Conservation (phyloP, 139 green algal genomes). For the Chlamydomonas asymmetrica region DNA sequence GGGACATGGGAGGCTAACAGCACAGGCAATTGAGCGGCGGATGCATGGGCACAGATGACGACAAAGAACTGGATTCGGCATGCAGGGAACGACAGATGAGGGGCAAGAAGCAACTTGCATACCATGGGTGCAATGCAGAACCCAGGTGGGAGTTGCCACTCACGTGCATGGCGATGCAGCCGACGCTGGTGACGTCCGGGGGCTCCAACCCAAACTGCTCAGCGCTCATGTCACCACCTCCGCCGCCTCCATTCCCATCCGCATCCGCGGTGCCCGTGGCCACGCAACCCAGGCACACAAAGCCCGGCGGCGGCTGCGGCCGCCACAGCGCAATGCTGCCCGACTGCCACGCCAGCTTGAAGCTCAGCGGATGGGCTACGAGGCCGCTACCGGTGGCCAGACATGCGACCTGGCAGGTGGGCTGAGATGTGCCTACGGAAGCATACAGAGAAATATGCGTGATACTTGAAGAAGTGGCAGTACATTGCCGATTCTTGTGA, state of each 20-base stretch:
- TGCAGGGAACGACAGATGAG: too few relatives aligned
- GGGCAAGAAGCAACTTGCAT: too few relatives aligned
- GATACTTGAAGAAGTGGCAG: too few relatives aligned
- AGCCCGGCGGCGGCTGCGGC: slow-evolving; percentile 63
- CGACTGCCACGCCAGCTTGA: slow-evolving; percentile 46
- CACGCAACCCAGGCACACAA: slow-evolving; percentile 78
- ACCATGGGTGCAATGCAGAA: too few relatives aligned
- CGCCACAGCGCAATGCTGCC: slow-evolving; percentile 62
- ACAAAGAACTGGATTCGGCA: too few relatives aligned
- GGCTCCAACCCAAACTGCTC: neutral
- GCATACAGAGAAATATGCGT: too few relatives aligned
- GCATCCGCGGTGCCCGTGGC: slow-evolving; percentile 23
- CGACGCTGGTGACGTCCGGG: slow-evolving; percentile 38
- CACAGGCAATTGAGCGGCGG: too few relatives aligned
- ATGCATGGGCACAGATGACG: too few relatives aligned
- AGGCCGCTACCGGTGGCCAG: slow-evolving; percentile 83
- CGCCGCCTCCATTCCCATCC: neutral
- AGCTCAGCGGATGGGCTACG: slow-evolving; percentile 64
- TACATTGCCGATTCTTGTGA: too few relatives aligned
- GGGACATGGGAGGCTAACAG: too few relatives aligned
- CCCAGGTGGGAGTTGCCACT: too few relatives aligned
- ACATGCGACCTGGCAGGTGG: slow-evolving; percentile 64
- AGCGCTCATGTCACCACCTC: neutral
- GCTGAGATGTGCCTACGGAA: slow-evolving; percentile 42
- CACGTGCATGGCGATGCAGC: slow-evolving; percentile 58